phyloP scores from a whole-genome alignment of 1,284 basidiomycete genomes.

The Cutaneotrichosporon sp. region DNA sequence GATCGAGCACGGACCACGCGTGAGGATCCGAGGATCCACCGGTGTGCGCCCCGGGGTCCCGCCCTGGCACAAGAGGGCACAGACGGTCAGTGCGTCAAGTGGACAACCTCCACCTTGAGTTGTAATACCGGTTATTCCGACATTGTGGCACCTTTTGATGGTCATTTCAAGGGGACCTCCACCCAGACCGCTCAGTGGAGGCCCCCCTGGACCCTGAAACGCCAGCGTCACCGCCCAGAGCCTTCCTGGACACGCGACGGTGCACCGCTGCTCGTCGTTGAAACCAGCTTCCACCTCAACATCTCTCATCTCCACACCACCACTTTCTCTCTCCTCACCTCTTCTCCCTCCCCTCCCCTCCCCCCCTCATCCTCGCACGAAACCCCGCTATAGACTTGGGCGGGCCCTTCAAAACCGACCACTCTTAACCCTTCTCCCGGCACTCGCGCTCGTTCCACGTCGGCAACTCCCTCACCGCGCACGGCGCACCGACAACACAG shows the following conservation, averaged over 20 bases:
- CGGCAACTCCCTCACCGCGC: conserved; percentile 1
- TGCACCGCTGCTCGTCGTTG: neutral
- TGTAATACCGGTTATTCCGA: neutral
- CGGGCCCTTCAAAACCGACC: neutral
- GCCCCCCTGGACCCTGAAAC: neutral
- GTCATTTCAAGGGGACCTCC: neutral
- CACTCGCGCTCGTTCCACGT: conserved; percentile 10
- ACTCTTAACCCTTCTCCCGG: neutral
- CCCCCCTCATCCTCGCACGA: neutral
- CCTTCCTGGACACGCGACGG: neutral
- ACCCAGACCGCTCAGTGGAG: neutral
- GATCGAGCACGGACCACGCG: too few species aligned
- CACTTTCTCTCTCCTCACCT: neutral
- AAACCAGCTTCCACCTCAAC: conserved; percentile 8
- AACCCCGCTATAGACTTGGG: neutral
- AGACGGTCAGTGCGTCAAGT: too few species aligned
- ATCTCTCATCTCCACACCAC: neutral
- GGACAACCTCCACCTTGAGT: neutral
- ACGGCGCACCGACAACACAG: conserved; percentile 1
- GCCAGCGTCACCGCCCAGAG: conserved; percentile 4
- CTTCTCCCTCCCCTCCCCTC: neutral
- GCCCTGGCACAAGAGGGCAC: too few species aligned
- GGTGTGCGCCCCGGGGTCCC: too few species aligned
- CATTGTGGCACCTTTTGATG: neutral
- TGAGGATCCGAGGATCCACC: too few species aligned